phyloP scores from a whole-genome alignment of 2,329 filamentous ascomycete genomes.

The Orbilia blumenaviensis region DNA sequence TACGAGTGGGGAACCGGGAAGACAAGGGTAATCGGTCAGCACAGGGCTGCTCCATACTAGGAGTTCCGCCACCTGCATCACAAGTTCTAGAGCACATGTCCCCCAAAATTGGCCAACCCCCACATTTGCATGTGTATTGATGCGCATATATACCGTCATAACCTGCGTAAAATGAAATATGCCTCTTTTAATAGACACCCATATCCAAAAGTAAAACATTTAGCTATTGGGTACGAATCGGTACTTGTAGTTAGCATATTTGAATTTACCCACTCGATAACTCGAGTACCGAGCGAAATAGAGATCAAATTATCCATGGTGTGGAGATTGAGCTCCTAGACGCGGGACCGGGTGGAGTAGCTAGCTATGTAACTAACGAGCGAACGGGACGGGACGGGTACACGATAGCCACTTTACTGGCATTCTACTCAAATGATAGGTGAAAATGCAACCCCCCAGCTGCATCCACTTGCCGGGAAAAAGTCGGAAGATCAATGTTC shows the following conservation, averaged over 20 bases:
- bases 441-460: no score
- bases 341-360: not conserved
- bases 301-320: not conserved
- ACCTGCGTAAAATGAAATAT: not conserved
- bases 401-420: not conserved
- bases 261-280: not conserved
- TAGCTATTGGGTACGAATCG: not conserved
- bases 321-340: not conserved
- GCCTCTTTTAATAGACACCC: not conserved
- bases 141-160: not conserved
- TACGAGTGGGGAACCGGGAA: constrained; percentile 5
- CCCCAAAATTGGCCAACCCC: no score
- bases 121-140: not conserved
- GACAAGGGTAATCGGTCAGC: not conserved
- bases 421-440: not conserved
- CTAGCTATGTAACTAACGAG: not conserved
- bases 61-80: not conserved
- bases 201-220: not conserved
- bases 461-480: no score
- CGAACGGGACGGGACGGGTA: constrained; percentile 4
- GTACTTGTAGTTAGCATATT: not conserved
- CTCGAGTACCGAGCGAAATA: not conserved
- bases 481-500: not conserved
- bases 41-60: not conserved
- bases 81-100: no score